These are phyloP conservation scores for Casaregolazyma suthepensis DNA, from an alignment of 1,139 yeast species.

Conservation along the genomic window DNA sequence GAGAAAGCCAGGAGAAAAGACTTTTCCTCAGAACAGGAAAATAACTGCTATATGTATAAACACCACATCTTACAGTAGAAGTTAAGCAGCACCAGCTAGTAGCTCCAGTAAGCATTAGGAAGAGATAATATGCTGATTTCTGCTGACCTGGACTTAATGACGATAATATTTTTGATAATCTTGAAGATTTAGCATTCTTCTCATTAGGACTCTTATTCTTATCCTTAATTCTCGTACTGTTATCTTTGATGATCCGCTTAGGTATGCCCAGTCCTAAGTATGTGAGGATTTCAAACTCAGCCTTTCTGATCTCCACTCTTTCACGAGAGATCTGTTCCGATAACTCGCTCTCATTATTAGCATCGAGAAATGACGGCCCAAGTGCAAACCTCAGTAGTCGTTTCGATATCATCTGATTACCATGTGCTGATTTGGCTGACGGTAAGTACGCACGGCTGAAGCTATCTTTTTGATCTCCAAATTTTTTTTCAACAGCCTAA, in stretches of 20 bases:
- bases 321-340: slow-evolving; percentile 13
- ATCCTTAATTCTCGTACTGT: neutral
- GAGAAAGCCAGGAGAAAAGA: neutral
- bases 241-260: neutral
- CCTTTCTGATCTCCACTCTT: slow-evolving; percentile 10
- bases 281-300: slow-evolving; percentile 15
- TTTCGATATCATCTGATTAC: slow-evolving; percentile 22
- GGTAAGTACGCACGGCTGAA: neutral
- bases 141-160: neutral
- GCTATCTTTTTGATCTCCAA: neutral
- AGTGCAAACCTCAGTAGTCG: slow-evolving; percentile 25
- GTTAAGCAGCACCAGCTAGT: slow-evolving; percentile 4
- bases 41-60: neutral
- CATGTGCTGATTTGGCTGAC: neutral
- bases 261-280: slow-evolving; percentile 10
- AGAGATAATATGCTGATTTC: neutral
- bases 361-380: slow-evolving; percentile 25
- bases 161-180: neutral
- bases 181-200: neutral
- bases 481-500: neutral
- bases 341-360: slow-evolving; percentile 11
- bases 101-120: slow-evolving; percentile 1
- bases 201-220: neutral
- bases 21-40: neutral
- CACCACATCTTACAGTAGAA: slow-evolving; percentile 3